phyloP scores from a whole-genome alignment of 306 rosid genomes.

The Pterocarpus santalinus region DNA sequence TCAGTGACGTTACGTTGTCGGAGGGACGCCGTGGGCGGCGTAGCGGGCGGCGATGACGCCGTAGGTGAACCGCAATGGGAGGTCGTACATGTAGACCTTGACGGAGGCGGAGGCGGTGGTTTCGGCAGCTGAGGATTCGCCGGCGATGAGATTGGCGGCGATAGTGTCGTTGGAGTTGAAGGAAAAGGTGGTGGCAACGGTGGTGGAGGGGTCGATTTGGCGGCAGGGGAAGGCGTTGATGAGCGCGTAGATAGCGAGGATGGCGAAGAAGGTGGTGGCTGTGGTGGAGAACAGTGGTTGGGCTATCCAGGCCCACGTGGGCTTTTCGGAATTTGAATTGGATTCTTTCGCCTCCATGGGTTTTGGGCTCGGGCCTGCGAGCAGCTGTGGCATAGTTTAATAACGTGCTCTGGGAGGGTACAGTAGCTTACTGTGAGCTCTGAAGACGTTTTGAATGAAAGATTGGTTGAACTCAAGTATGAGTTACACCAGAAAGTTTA shows the following conservation, averaged over 20 bases:
- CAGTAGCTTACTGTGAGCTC: too few relatives aligned
- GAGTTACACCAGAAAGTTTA: too few relatives aligned
- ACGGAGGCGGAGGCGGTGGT: constrained; percentile 19
- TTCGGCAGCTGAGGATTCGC: not conserved
- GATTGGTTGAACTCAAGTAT: too few relatives aligned
- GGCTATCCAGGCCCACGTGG: constrained; percentile 3
- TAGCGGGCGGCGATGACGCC: constrained; percentile 67
- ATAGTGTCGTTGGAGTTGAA: too few relatives aligned
- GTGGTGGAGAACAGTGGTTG: constrained; percentile 38
- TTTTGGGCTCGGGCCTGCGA: too few relatives aligned
- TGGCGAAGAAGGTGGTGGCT: constrained; percentile 36
- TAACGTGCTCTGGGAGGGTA: too few relatives aligned
- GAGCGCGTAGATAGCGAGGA: not conserved
- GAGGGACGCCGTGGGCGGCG: constrained; percentile 52
- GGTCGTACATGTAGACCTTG: constrained; percentile 69
- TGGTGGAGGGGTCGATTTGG: not conserved
- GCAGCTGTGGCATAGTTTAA: too few relatives aligned
- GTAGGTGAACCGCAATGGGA: constrained; percentile 72
- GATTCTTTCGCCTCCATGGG: not conserved
- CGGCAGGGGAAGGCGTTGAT: not conserved
- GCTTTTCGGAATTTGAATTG: not conserved
- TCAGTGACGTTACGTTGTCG: constrained; percentile 44
- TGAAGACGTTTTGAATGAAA: too few relatives aligned
- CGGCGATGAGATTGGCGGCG: too few relatives aligned
- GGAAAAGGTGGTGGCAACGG: not conserved